A percentile compares a stretch with the other conserved stretches of the same genome.
Conservation (phyloP, 805 yeast genomes). For the Priceomyces melissophilus region DNA sequence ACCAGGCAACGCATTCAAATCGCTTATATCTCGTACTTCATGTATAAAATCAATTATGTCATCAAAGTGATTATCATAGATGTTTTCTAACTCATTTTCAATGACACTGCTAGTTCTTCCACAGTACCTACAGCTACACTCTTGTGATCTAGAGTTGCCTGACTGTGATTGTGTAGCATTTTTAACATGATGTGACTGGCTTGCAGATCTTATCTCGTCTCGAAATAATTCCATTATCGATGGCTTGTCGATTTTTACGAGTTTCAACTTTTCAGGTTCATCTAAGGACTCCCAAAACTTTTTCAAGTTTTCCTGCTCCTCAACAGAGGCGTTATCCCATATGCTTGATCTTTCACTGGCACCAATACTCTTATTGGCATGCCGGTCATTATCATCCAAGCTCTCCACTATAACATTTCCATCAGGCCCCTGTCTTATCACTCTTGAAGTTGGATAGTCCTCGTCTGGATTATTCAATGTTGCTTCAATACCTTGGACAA, state of each 20-base stretch:
- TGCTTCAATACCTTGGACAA: constrained; percentile 27
- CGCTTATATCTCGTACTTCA: constrained; percentile 36
- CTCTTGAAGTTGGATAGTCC: constrained; percentile 70
- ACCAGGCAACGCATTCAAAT: constrained; percentile 33
- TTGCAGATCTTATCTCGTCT: constrained; percentile 26
- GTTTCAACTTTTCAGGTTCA: constrained; percentile 55
- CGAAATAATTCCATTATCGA: constrained; percentile 64
- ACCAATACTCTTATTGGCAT: constrained; percentile 8
- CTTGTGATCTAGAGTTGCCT: constrained; percentile 4
- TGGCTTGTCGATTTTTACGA: constrained; percentile 64
- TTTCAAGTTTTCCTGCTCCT: constrained; percentile 50
- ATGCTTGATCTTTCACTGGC: constrained; percentile 20
- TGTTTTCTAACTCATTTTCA: constrained; percentile 71
- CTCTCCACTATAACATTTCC: constrained; percentile 76
- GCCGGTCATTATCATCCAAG: constrained; percentile 27
- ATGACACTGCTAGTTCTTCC: constrained; percentile 69
- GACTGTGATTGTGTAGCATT: constrained; percentile 2
- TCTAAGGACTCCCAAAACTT: constrained; percentile 65
- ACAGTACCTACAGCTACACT: constrained; percentile 74
- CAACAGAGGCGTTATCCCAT: constrained; percentile 47
- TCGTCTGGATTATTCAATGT: constrained; percentile 52
- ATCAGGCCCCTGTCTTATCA: constrained; percentile 65
- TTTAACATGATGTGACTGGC: constrained; percentile 6
- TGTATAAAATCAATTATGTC: constrained; percentile 38
- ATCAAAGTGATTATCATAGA: constrained; percentile 66